Evolutionary conservation across 2,329 filamentous ascomycete species (phyloP).

Genomic region (Aaosphaeria pasadenensis): DNA sequence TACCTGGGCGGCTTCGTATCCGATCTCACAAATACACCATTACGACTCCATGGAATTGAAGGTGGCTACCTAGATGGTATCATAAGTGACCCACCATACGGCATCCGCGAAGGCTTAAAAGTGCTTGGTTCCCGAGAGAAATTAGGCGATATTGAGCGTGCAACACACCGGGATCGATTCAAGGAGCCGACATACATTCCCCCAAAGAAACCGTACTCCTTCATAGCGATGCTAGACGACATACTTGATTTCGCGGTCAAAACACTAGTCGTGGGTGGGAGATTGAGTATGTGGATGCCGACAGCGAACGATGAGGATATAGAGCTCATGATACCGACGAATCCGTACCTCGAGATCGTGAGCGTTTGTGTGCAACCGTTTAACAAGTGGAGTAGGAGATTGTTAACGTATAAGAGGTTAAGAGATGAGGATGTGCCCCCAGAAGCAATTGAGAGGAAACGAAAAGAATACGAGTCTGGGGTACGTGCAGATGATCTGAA

Average conservation of each 20-base stretch:
- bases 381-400: constrained; percentile 85
- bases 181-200: constrained; percentile 63
- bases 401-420: constrained; percentile 80
- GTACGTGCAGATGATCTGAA: constrained; percentile 65
- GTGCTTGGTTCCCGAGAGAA: constrained; percentile 74
- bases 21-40: constrained; percentile 83
- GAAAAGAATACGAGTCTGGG: constrained; percentile 37
- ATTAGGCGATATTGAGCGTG: constrained; percentile 18
- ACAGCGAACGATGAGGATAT: constrained; percentile 63
- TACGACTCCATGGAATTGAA: constrained; percentile 40
- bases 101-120: constrained; percentile 85
- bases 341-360: constrained; percentile 71
- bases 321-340: constrained; percentile 72
- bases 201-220: constrained; percentile 89
- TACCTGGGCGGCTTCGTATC: constrained; percentile 79
- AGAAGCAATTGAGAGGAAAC: constrained; percentile 12
- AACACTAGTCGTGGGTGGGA: constrained; percentile 73
- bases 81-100: constrained; percentile 93
- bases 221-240: constrained; percentile 84
- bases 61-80: constrained; percentile 76
- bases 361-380: constrained; percentile 82
- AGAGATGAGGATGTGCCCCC: constrained; percentile 54
- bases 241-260: constrained; percentile 78
- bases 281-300: constrained; percentile 96
- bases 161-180: constrained; percentile 24